phyloP scores from a whole-genome alignment of 352 stramenopile species.

The Globisporangium parvum region DNA sequence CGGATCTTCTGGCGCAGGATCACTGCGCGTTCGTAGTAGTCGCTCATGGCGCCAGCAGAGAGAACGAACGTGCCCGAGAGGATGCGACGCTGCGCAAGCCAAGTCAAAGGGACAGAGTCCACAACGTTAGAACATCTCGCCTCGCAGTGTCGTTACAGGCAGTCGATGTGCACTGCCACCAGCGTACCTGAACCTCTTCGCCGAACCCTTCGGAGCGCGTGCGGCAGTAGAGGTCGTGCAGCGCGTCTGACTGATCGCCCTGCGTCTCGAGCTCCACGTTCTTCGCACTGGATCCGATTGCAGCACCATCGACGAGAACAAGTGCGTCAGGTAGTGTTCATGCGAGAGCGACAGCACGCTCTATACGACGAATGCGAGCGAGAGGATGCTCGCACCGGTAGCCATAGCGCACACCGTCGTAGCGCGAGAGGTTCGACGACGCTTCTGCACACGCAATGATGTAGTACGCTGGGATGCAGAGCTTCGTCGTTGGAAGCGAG shows the following conservation, averaged over 20 bases:
- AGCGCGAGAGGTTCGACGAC: constrained; percentile 96
- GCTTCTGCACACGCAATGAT: constrained; percentile 97
- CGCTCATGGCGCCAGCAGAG: constrained; percentile 77
- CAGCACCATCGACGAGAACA: background rate
- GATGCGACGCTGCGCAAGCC: constrained; percentile 61
- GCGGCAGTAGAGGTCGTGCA: constrained; percentile 84
- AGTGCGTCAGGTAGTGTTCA: background rate
- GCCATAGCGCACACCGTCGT: constrained; percentile 94
- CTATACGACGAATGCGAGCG: background rate
- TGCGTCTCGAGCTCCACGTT: constrained; percentile 37
- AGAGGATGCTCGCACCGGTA: constrained; percentile 32
- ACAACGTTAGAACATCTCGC: background rate
- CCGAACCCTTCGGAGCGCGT: constrained; percentile 89
- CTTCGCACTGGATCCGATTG: constrained; percentile 30
- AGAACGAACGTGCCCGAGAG: constrained; percentile 89
- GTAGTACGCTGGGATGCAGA: constrained; percentile 95
- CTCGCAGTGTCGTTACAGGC: background rate
- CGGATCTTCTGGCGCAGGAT: constrained; percentile 75
- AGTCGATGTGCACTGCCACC: background rate
- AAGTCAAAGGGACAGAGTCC: background rate
- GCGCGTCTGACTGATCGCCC: constrained; percentile 64
- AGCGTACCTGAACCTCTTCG: constrained; percentile 81
- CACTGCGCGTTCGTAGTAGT: constrained; percentile 88
- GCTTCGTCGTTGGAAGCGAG: constrained; percentile 73
- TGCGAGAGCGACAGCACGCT: background rate